Percentiles rank a stretch among this genome's conserved stretches.
Conservation (phyloP, 106 monocot species). For the Platanthera zijinensis region DNA sequence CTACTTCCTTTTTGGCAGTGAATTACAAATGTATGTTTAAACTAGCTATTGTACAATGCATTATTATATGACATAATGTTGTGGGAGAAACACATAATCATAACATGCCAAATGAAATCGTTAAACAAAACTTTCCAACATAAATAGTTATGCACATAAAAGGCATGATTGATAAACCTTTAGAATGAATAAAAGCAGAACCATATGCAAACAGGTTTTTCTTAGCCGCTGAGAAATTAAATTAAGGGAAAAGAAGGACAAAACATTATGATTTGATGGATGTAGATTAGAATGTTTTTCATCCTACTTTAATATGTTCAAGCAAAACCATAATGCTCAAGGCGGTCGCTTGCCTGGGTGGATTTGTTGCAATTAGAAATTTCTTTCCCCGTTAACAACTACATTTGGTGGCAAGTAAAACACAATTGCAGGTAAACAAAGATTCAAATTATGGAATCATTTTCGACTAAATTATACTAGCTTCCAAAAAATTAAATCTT, state of each 20-base stretch:
- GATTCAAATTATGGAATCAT: background rate
- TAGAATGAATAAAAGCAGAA: background rate
- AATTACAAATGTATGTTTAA: background rate
- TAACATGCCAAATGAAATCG: background rate
- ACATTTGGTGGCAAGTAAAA: background rate
- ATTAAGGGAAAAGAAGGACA: background rate
- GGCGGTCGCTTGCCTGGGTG: background rate
- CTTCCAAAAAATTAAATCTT: background rate
- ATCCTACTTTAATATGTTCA: background rate
- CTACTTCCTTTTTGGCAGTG: background rate
- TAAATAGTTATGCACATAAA: background rate
- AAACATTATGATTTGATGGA: background rate
- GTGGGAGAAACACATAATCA: background rate
- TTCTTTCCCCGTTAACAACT: background rate
- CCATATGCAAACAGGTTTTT: background rate
- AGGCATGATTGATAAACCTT: background rate
- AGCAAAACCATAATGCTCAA: background rate
- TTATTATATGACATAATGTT: background rate
- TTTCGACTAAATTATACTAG: background rate
- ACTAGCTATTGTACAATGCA: background rate
- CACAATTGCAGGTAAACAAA: background rate
- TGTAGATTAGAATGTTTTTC: background rate
- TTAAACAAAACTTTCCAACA: background rate
- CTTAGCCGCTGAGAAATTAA: background rate
- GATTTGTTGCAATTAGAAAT: background rate